Evolutionary conservation across 352 stramenopile genomes (phyloP), one percentile per base, ranked within the genome.

Genomic region (Globisporangium lucens): DNA sequence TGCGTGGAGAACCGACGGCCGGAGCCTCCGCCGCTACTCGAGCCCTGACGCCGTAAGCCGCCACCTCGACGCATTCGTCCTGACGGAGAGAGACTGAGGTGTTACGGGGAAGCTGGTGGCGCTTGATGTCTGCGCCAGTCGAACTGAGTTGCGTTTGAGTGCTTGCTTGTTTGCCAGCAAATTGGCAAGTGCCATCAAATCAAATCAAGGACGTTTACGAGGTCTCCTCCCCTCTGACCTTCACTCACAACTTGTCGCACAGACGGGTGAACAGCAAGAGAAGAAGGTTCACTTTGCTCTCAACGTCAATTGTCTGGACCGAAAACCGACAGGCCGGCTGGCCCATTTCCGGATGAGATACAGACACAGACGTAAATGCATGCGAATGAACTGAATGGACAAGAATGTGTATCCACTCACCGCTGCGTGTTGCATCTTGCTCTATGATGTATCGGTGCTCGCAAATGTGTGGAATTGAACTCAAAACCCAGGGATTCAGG

Each of bases 11-110:
- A 61, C 27, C 59, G 59, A 22, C 59, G 43, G 5, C 36, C 15
- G 6, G 59, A 65, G 20, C 59, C 59, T n/a, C 62, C 62, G 0
- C 52, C 36, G 15, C 22, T 33, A 35, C 35, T 36, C 4, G 62
- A 67, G 17, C 62, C 36, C 51, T 67, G 62, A 15, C 62, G 62
- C 12, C 43, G 57, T 17, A 63, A 51, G 33, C 53, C 27, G 4
- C 49, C 49, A 2, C 62, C 57, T 24, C 56, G 57, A 36, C 51
- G 64, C 41, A 69, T 69, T 22, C 13, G 30, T 38, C 12, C 27
- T 58, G 13, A 15, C 38, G 9, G 52, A 58, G 27, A 58, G 17
- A 56, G 0, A 56, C 12, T 29, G 51, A n/a, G 51, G 20, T 15
- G 7, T 15, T 53, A 15, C 20, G 12, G 17, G 4, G 3, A 15